Evolutionary conservation across 2,329 filamentous ascomycete species (phyloP).

Genomic region (Aspergillus sp.): DNA sequence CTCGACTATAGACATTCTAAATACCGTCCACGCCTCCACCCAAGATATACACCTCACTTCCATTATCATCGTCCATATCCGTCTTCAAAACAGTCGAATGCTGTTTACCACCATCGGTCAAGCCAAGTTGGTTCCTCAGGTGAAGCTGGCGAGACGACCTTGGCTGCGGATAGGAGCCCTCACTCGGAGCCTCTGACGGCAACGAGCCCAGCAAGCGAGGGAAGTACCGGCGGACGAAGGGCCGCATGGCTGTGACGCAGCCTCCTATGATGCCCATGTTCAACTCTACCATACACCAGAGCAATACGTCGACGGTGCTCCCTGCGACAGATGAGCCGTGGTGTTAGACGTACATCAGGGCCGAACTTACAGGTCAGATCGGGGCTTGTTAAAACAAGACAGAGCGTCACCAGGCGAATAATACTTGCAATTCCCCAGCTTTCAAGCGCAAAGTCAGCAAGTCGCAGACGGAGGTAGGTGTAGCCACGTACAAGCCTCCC

Average conservation of each 20-base stretch:
- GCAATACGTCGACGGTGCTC: slow-evolving; percentile 14
- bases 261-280: slow-evolving; percentile 21
- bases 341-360: background rate
- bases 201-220: slow-evolving; percentile 17
- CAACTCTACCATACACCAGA: slow-evolving; percentile 22
- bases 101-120: no score
- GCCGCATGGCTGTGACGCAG: slow-evolving; percentile 20
- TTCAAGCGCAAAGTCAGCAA: no score
- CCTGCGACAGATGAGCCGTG: slow-evolving; percentile 5
- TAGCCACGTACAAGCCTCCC: slow-evolving; percentile 21
- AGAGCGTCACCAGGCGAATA: slow-evolving; percentile 17
- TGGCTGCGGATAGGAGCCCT: no score
- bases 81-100: no score
- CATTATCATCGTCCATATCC: no score
- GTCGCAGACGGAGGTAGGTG: no score
- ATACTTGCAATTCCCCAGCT: slow-evolving; percentile 22
- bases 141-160: no score
- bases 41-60: no score
- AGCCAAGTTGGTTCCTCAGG: no score
- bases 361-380: slow-evolving; percentile 18
- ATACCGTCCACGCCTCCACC: no score
- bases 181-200: no score
- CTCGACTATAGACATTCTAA: no score
- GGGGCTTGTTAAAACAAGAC: slow-evolving; percentile 11
- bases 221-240: slow-evolving; percentile 19